Base-by-base conservation (phyloP, 768 basidiomycete genomes). In the Boletellus ananiceps region DNA sequence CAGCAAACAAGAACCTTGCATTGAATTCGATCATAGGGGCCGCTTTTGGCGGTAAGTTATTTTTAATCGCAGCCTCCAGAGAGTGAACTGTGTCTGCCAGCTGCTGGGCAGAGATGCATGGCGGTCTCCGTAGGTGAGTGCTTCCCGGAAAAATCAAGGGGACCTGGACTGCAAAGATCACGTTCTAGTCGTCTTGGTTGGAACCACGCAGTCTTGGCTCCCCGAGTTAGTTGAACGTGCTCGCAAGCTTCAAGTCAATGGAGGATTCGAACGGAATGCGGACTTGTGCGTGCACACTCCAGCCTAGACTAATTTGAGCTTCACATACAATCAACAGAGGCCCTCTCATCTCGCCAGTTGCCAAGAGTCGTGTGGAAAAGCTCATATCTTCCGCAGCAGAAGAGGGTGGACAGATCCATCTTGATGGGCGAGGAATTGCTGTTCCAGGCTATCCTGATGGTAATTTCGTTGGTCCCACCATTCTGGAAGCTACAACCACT, bases 51-150 rank as follows among this genome's bases (percentile, higher is more conserved):
- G 85, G 85, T 86, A 61, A 57, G 74, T 41, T 19, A 34, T 45
- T 40, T 43, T 48, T 27, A 55, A 35, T 68, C 62, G 32, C 57
- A 47, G 7, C 55, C 62, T 50, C 16, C 41, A 44, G 34, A 27
- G 37, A n/a, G 58, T 63, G 16, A 65, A 64, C 47, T 37, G 12
- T 65, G 53, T 55, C 33, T 21, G 35, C 54, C 62, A 80, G 95
- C 95, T 56, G 95, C 95, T 27, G 95, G 95, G 12, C 95, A 98
- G 67, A 81, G 96, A 49, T 98, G 94, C 71, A 97, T 96, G 94
- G 94, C 93, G 12, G 72, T 95, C 37, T 95, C 93, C 12, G 92
- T 94, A 29, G 88, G 91, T 87, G 54, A 61, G 83, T 56, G 21
- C 23, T 35, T 19, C 23, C 37, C 8, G 44, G 12, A 8, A 23